Evolutionary conservation across 2,329 filamentous ascomycete genomes (phyloP).

Genomic region (Calonectria multiphialidica): DNA sequence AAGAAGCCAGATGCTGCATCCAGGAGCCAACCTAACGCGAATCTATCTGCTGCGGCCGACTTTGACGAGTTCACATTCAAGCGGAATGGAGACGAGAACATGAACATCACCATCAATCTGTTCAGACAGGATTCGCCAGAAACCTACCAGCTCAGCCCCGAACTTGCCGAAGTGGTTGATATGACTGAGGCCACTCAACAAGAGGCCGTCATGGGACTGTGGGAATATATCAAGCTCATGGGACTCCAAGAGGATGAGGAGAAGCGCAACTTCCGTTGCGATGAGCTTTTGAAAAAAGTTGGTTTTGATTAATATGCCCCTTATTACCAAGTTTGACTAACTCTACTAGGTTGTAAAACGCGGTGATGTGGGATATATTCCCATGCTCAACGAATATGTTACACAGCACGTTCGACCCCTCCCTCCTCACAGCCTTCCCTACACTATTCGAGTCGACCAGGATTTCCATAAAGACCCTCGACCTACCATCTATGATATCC

Average conservation of each 20-base stretch:
- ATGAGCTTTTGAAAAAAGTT: constrained; percentile 84
- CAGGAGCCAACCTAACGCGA: constrained; percentile 56
- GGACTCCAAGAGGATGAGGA: constrained; percentile 94
- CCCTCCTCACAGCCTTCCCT: constrained; percentile 84
- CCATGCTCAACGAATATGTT: constrained; percentile 84
- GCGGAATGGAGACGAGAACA: constrained; percentile 90
- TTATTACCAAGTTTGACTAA: constrained; percentile 37
- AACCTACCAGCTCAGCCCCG: constrained; percentile 82
- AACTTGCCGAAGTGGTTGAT: constrained; percentile 86
- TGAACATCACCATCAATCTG: constrained; percentile 91
- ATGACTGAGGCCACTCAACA: constrained; percentile 88
- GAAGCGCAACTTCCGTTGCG: constrained; percentile 91
- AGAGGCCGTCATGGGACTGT: constrained; percentile 90
- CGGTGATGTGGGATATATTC: constrained; percentile 86
- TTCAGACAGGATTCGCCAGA: constrained; percentile 88
- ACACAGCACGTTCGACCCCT: constrained; percentile 82
- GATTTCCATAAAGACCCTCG: constrained; percentile 80
- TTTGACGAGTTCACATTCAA: constrained; percentile 95
- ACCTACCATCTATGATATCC: constrained; percentile 91
- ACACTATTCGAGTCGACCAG: constrained; percentile 94
- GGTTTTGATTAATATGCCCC: constrained; percentile 39
- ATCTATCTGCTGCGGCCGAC: constrained; percentile 72
- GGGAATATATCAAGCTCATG: constrained; percentile 92
- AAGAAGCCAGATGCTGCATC: constrained; percentile 78
- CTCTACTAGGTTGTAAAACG: constrained; percentile 74